These are phyloP conservation scores for Xylaria sp. DNA, from an alignment of 2,329 filamentous ascomycete species.

Conservation along the genomic window DNA sequence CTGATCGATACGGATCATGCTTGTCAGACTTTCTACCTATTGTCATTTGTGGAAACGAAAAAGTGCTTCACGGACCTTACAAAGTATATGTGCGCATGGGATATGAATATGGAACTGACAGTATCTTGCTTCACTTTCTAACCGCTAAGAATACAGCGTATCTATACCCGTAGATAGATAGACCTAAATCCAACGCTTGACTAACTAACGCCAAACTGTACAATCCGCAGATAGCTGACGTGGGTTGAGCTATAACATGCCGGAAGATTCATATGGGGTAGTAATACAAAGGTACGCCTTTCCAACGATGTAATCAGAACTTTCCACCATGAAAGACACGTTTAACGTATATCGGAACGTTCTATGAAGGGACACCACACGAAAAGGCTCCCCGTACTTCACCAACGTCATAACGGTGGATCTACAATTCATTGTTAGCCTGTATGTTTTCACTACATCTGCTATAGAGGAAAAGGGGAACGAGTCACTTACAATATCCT, in stretches of 20 bases:
- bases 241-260: slow-evolving; percentile 6
- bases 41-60: neutral
- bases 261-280: neutral
- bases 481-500: slow-evolving; percentile 48
- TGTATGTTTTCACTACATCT: neutral
- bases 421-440: slow-evolving; percentile 37
- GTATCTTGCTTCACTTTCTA: slow-evolving; percentile 16
- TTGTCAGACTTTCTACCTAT: neutral
- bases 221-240: neutral
- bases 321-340: slow-evolving; percentile 13
- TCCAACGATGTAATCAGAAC: slow-evolving; percentile 9
- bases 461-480: no score
- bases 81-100: neutral
- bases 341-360: slow-evolving; percentile 7
- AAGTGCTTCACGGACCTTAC: neutral
- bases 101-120: slow-evolving; percentile 5
- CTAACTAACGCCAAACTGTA: slow-evolving; percentile 8
- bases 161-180: slow-evolving; percentile 5
- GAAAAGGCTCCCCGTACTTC: slow-evolving; percentile 44
- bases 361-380: slow-evolving; percentile 22
- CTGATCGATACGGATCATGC: neutral
- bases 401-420: slow-evolving; percentile 41
- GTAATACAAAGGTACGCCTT: slow-evolving; percentile 17
- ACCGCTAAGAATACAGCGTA: slow-evolving; percentile 10
- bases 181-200: slow-evolving; percentile 13